Base-by-base conservation (phyloP, 495 filamentous ascomycete genomes). In the Cairneyella variabilis region DNA sequence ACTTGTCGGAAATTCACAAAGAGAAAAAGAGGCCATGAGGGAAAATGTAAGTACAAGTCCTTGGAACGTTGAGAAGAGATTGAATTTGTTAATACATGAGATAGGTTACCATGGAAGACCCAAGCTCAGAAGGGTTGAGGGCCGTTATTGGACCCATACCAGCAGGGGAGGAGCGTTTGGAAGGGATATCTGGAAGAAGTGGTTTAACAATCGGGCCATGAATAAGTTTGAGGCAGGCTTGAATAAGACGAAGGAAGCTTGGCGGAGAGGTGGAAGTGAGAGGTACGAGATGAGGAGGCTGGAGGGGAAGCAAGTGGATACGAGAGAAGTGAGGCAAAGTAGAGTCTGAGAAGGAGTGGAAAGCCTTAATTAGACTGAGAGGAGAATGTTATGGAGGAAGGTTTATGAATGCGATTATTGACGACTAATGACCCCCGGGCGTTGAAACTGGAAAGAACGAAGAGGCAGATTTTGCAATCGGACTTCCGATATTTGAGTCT, bases 131-230 rank as follows among this genome's bases (percentile, higher is more conserved):
- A 32, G 3, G 2, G 30, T 46, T 22, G 16, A 53, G 16, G 34
- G 36, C 6, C 47, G 40, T 21, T 50, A 39, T 25, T 62, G 59
- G 59, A 62, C 59, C 3, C 59, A 62, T 51, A 12, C 14, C 3
- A 41, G 51, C 2, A 43, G 55, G 36, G 34, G 27, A 10, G 59
- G 59, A 9, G 59, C 55, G 0, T 62, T 58, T 37, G 55, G 59
- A 6, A 27, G 44, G 9, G 58, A 56, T 11, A 9, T 58, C 18
- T 62, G 59, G 59, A 62, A 56, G 47, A 62, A 50, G n/a, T 62
- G 59, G 59, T 62, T 58, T 22, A 62, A 58, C 18, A 56, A 53
- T 23, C 12, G 27, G 3, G 51, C 55, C 3, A 56, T 58, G 47
- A 62, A 58, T 45, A 48, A 28, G 10, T 37, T 58, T 20, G 55